phyloP scores from a whole-genome alignment of 495 filamentous ascomycete genomes.

The Podospora tetraspora region DNA sequence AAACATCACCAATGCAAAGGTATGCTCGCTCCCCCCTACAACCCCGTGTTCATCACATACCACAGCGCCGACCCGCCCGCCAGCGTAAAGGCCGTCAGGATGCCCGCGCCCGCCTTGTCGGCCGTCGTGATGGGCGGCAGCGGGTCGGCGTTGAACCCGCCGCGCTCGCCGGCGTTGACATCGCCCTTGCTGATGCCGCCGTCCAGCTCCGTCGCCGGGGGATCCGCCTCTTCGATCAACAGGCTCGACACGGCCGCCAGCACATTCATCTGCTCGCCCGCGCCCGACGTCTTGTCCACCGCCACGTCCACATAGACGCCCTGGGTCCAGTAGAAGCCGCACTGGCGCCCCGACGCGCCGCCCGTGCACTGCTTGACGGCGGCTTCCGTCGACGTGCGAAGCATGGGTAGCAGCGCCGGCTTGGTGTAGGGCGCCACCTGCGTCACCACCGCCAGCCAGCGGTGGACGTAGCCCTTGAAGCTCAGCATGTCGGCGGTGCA shows the following conservation, averaged over 20 bases:
- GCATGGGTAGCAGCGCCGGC: conserved; percentile 52
- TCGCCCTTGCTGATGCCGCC: conserved; percentile 28
- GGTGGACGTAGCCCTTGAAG: conserved; percentile 76
- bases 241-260: conserved; percentile 57
- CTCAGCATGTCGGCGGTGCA: conserved; percentile 72
- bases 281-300: conserved; percentile 59
- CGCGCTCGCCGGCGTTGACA: conserved; percentile 18
- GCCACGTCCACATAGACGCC: conserved; percentile 57
- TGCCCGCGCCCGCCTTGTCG: conserved; percentile 27
- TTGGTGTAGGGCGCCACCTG: conserved; percentile 64
- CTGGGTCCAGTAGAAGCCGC: conserved; percentile 48
- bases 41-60: conserved; percentile 28
- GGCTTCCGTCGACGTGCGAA: conserved; percentile 57
- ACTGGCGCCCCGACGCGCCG: conserved; percentile 46
- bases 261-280: conserved; percentile 65
- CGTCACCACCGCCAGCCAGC: conserved; percentile 70
- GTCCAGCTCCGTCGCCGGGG: conserved; percentile 24
- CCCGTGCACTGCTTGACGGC: conserved; percentile 66
- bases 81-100: conserved; percentile 26
- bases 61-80: conserved; percentile 16
- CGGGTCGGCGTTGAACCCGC: conserved; percentile 8
- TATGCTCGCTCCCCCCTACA: neutral
- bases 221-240: conserved; percentile 30
- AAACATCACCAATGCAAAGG: neutral
- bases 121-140: conserved; percentile 20